Base-by-base conservation (phyloP, 257 asterid species). In the Verbena officinalis region DNA sequence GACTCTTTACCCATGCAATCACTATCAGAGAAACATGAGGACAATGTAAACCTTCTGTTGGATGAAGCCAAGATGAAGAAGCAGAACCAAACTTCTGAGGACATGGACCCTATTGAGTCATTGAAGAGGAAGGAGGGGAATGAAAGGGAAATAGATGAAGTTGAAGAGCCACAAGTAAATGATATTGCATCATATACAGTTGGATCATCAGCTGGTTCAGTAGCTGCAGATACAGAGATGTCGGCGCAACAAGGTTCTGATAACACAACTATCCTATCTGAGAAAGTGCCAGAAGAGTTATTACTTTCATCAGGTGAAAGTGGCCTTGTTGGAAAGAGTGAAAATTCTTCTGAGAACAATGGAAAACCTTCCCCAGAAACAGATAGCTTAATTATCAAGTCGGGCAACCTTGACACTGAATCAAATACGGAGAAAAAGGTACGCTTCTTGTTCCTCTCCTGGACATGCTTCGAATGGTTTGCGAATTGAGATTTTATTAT, bases 401-500 rank as follows among this genome's bases (percentile, higher is more conserved):
- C 84, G 17, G 90, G 75, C 55, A 77, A 75, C 63, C 59, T 75
- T 71, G 75, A 76, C 56, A 71, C 82, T 30, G 87, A 83, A 59
- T 67, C 80, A 58, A 79, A 80, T 80, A 64, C 84, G 65, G 92
- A 77, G 72, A 86, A 80, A 75, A 83, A 74, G 83, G 96, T 79
- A 80, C 65, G 79, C 5, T 69, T 70, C 73, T 14, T 58, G 13
- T 62, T 59, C 59, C 68, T 54, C 67, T 59, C 66, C 38, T 65
- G 54, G 22, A 61, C 54, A 31, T 66, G 62, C 61, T 64, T 67
- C 27, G 55, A 38, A 67, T 48, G 40, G 58, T 62, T 27, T 27
- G 33, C 5, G 5, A n/a, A n/a, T 16, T 50, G 31, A 55, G 46
- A 62, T 12, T 42, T 42, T 7, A 14, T 5, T n/a, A 14, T 15